Conservation (phyloP, 2,329 filamentous ascomycete genomes). For the Xylaria sp. region DNA sequence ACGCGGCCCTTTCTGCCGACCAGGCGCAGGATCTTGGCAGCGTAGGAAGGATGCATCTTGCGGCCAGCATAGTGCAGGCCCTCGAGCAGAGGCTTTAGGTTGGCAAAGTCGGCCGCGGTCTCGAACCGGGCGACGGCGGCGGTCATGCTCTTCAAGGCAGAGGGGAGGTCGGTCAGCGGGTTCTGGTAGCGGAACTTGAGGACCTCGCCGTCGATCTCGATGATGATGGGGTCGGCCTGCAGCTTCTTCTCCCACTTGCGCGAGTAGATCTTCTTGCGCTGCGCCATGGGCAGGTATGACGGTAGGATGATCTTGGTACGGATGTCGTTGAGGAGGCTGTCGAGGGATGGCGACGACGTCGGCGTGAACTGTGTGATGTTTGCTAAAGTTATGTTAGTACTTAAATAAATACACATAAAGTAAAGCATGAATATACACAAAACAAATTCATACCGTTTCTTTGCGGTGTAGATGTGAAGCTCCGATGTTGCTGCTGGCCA, state of each 20-base stretch:
- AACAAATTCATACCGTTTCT: slow-evolving; percentile 42
- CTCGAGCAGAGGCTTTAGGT: slow-evolving; percentile 63
- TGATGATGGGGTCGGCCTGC: slow-evolving; percentile 64
- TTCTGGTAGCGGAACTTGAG: slow-evolving; percentile 63
- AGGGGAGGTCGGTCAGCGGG: slow-evolving; percentile 55
- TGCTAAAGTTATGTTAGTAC: slow-evolving; percentile 27
- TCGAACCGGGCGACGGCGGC: slow-evolving; percentile 59
- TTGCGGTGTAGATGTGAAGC: slow-evolving; percentile 46
- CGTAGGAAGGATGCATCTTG: slow-evolving; percentile 51
- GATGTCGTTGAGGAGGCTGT: slow-evolving; percentile 62
- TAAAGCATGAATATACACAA: no score
- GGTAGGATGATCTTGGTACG: slow-evolving; percentile 71
- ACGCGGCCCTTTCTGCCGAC: slow-evolving; percentile 56
- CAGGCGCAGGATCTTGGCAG: slow-evolving; percentile 55
- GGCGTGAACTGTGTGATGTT: slow-evolving; percentile 60
- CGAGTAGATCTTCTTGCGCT: slow-evolving; percentile 65
- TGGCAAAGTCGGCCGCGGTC: slow-evolving; percentile 62
- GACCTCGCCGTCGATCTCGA: slow-evolving; percentile 68
- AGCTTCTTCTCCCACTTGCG: slow-evolving; percentile 60
- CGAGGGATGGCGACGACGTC: slow-evolving; percentile 65
- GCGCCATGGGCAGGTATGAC: slow-evolving; percentile 63
- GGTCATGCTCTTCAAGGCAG: slow-evolving; percentile 54
- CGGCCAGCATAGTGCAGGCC: slow-evolving; percentile 59
- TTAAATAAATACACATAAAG: background rate
- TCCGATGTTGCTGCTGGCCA: slow-evolving; percentile 38